These are phyloP conservation scores for Mortierella antarctica DNA, from an alignment of 192 early-diverging fungal species.

Conservation along the genomic window DNA sequence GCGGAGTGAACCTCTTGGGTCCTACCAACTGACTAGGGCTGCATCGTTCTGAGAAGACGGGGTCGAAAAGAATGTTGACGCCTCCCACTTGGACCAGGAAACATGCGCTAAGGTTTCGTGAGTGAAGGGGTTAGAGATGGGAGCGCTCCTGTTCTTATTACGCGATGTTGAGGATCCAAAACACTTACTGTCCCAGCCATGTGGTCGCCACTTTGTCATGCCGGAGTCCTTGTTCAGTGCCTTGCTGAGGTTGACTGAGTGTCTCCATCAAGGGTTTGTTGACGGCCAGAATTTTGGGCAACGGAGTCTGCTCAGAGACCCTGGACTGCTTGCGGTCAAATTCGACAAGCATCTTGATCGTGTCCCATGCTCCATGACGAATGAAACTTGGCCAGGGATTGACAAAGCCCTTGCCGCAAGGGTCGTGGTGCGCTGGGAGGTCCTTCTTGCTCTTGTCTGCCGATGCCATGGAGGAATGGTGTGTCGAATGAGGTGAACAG, in stretches of 20 bases:
- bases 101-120: conserved; percentile 55
- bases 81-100: conserved; percentile 73
- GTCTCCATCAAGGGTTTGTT: conserved; percentile 39
- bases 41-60: conserved; percentile 79
- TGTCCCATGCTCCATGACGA: conserved; percentile 20
- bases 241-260: conserved; percentile 22
- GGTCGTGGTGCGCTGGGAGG: conserved; percentile 56
- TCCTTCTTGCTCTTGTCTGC: neutral
- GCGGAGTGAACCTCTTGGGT: conserved; percentile 72
- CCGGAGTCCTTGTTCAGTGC: conserved; percentile 10
- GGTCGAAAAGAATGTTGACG: conserved; percentile 80
- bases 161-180: neutral
- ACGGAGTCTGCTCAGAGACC: conserved; percentile 1
- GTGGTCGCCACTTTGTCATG: conserved; percentile 14
- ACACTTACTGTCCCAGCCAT: conserved; percentile 49
- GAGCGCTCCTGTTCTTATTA: conserved; percentile 12
- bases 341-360: conserved; percentile 2
- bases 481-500: neutral
- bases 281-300: conserved; percentile 34
- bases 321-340: conserved; percentile 24
- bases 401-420: conserved; percentile 64
- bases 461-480: neutral
- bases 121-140: conserved; percentile 22
- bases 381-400: conserved; percentile 75
- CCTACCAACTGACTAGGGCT: conserved; percentile 75